These are phyloP conservation scores for Trametes maxima DNA, from an alignment of 768 basidiomycete species.

Conservation along the genomic window DNA sequence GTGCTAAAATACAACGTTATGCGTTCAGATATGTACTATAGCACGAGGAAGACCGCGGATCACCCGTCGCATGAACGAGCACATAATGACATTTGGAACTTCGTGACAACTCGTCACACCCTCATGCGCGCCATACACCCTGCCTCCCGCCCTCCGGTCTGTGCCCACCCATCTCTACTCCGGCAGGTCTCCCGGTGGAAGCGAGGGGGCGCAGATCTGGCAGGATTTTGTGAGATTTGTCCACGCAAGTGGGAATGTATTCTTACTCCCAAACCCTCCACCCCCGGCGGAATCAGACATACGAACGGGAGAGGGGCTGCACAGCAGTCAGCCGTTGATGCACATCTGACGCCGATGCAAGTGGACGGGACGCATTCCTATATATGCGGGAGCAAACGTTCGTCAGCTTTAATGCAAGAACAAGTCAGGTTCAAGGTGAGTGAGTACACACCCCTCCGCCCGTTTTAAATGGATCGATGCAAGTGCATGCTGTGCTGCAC, in stretches of 20 bases:
- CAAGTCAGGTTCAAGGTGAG: no score
- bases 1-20: neutral
- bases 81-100: no score
- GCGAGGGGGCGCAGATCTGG: constrained; percentile 7
- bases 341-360: constrained; percentile 2
- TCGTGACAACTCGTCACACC: no score
- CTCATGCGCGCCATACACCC: no score
- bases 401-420: neutral
- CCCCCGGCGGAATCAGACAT: constrained; percentile 2
- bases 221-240: neutral
- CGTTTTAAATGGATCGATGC: constrained; percentile 3
- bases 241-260: neutral
- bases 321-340: constrained; percentile 3
- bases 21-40: constrained; percentile 1
- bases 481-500: constrained; percentile 2
- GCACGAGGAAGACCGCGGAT: neutral
- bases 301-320: constrained; percentile 1
- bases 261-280: neutral
- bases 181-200: neutral
- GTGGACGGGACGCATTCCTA: constrained; percentile 12
- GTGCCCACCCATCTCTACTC: no score
- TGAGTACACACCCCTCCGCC: neutral
- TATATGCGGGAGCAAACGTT: neutral
- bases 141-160: no score
- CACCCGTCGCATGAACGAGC: no score